Conservation (phyloP, 345 rosid genomes). For the Brassica rapa region DNA sequence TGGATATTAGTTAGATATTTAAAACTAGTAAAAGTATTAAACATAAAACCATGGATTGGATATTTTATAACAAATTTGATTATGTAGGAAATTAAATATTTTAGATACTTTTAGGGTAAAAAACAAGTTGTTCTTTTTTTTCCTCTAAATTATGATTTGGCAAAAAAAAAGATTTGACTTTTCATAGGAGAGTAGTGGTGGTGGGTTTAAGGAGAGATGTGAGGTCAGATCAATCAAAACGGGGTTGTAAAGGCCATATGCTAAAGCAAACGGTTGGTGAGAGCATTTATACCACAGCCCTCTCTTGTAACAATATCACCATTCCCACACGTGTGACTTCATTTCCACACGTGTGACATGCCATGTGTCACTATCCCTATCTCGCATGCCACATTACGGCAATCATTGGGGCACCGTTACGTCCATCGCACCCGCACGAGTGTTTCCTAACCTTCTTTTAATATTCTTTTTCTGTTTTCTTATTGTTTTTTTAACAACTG, state of each 20-base stretch:
- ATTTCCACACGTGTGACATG: constrained; percentile 31
- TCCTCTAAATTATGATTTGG: too few species aligned
- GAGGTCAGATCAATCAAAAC: background rate
- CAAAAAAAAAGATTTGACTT: background rate
- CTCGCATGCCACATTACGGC: constrained; percentile 40
- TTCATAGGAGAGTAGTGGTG: background rate
- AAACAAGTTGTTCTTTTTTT: too few species aligned
- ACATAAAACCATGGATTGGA: too few species aligned
- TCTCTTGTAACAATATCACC: constrained; percentile 20
- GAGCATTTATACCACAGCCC: constrained; percentile 38
- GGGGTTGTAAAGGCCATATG: background rate
- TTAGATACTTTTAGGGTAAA: too few species aligned
- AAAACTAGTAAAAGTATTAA: too few species aligned
- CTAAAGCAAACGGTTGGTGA: constrained; percentile 33
- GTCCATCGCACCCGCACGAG: constrained; percentile 42
- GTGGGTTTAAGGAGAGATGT: background rate
- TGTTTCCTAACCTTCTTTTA: constrained; percentile 22
- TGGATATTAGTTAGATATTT: too few species aligned
- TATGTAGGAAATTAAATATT: too few species aligned
- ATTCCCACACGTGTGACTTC: constrained; percentile 31
- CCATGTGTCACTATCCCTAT: constrained; percentile 35
- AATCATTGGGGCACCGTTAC: constrained; percentile 47
- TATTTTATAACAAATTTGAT: too few species aligned
- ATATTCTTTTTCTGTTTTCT: background rate
- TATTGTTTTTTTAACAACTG: background rate